phyloP scores from a whole-genome alignment of 1,139 yeast species.

The Zygosaccharomyces pseudobailii region DNA sequence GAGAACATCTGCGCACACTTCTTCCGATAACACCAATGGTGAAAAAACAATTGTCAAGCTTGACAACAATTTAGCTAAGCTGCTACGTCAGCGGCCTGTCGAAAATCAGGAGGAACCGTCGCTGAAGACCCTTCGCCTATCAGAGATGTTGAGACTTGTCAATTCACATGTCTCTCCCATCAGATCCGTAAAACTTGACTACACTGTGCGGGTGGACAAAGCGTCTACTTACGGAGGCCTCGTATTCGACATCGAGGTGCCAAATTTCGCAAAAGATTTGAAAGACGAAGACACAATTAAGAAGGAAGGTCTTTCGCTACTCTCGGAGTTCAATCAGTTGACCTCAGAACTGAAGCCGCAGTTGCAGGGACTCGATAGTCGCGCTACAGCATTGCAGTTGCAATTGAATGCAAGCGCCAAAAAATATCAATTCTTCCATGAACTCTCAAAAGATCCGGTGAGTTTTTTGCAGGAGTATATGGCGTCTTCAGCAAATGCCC shows the following conservation, averaged over 20 bases:
- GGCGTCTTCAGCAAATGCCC: slow-evolving; percentile 67
- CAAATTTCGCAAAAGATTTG: slow-evolving; percentile 11
- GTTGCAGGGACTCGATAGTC: slow-evolving; percentile 25
- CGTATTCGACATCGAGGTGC: slow-evolving; percentile 67
- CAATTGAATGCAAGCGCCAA: slow-evolving; percentile 56
- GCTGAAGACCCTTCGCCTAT: slow-evolving; percentile 51
- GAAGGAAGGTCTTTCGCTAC: slow-evolving; percentile 38
- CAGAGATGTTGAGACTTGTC: slow-evolving; percentile 69
- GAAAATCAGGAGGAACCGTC: slow-evolving; percentile 9
- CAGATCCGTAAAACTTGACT: slow-evolving; percentile 72
- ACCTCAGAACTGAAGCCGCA: slow-evolving; percentile 47
- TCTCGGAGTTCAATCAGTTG: slow-evolving; percentile 46
- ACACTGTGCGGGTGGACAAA: slow-evolving; percentile 67
- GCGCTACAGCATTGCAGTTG: slow-evolving; percentile 26
- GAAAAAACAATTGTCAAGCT: slow-evolving; percentile 59
- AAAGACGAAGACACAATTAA: slow-evolving; percentile 30
- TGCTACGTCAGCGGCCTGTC: slow-evolving; percentile 39
- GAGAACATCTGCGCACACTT: slow-evolving; percentile 9
- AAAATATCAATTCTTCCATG: slow-evolving; percentile 67
- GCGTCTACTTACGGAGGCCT: slow-evolving; percentile 79
- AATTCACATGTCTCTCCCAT: slow-evolving; percentile 64
- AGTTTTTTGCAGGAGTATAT: slow-evolving; percentile 69
- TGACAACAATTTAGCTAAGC: slow-evolving; percentile 58
- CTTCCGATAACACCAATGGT: slow-evolving; percentile 30
- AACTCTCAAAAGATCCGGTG: slow-evolving; percentile 71